phyloP scores from a whole-genome alignment of 208 protist species.

The Leishmania major region DNA sequence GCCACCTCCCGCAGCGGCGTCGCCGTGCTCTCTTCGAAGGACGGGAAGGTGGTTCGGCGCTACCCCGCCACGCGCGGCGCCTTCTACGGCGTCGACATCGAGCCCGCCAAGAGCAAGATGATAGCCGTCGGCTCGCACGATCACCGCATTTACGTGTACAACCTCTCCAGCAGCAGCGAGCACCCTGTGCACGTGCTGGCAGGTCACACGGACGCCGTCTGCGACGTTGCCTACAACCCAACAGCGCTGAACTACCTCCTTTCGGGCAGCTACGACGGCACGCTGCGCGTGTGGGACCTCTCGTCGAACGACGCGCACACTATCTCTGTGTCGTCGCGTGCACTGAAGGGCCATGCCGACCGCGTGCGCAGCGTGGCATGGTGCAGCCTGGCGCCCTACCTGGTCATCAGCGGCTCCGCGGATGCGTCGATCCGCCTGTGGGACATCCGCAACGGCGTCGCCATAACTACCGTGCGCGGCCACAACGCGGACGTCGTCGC shows the following conservation, averaged over 20 bases:
- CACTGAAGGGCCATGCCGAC: constrained; percentile 79
- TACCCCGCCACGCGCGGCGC: constrained; percentile 50
- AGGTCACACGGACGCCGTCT: constrained; percentile 82
- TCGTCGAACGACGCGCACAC: constrained; percentile 62
- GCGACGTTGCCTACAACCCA: constrained; percentile 79
- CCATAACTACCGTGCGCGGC: constrained; percentile 70
- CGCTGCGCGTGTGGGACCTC: constrained; percentile 91
- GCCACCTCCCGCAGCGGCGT: constrained; percentile 58
- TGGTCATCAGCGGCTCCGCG: constrained; percentile 77
- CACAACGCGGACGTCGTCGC: constrained; percentile 89
- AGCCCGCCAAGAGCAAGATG: constrained; percentile 57
- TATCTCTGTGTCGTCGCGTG: constrained; percentile 62
- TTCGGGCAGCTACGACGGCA: constrained; percentile 87
- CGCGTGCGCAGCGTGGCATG: constrained; percentile 79
- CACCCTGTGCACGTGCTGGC: constrained; percentile 51
- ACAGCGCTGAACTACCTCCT: constrained; percentile 74
- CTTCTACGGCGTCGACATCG: constrained; percentile 75
- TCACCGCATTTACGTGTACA: constrained; percentile 78
- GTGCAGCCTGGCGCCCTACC: constrained; percentile 83
- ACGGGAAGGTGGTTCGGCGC: constrained; percentile 75
- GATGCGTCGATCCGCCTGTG: constrained; percentile 91
- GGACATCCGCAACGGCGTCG: constrained; percentile 78
- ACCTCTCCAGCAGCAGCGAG: constrained; percentile 57
- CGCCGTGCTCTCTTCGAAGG: constrained; percentile 62
- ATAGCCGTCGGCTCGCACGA: constrained; percentile 88